Percentiles rank a stretch among this genome's conserved stretches.
phyloP scores from a whole-genome alignment of 2,329 filamentous ascomycete species.

The Biscogniauxia sp. region DNA sequence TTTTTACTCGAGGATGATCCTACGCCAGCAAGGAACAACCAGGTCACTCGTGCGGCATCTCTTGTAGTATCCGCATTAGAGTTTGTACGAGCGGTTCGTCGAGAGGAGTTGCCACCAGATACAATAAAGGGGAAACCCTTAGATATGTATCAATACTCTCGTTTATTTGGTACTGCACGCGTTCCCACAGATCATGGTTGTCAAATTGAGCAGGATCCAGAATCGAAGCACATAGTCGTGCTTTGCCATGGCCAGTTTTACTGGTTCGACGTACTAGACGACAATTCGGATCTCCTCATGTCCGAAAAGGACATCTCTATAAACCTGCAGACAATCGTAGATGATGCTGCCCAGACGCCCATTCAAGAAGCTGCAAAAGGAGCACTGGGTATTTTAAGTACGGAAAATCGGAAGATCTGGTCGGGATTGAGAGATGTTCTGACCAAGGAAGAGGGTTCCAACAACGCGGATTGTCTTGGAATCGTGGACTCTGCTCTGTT shows the following conservation, averaged over 20 bases:
- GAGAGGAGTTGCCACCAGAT: conserved; percentile 90
- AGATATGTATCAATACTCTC: conserved; percentile 98
- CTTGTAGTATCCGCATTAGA: conserved; percentile 85
- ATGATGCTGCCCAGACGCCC: conserved; percentile 84
- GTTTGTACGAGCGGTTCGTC: conserved; percentile 88
- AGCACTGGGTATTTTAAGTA: conserved; percentile 88
- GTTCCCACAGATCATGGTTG: conserved; percentile 94
- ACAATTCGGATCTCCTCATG: conserved; percentile 95
- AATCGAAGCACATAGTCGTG: conserved; percentile 90
- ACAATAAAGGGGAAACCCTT: conserved; percentile 78
- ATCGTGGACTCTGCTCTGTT: conserved; percentile 96
- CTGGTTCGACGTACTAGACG: conserved; percentile 96
- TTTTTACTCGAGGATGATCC: conserved; percentile 97
- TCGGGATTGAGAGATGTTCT: conserved; percentile 86
- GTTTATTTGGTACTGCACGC: conserved; percentile 89
- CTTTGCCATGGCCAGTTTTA: conserved; percentile 96
- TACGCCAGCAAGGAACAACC: conserved; percentile 92
- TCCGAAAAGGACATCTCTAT: conserved; percentile 88
- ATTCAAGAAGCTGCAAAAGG: conserved; percentile 96
- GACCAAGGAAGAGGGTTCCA: conserved; percentile 80
- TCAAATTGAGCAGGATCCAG: conserved; percentile 90
- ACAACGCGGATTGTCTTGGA: conserved; percentile 93
- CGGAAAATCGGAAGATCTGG: conserved; percentile 96
- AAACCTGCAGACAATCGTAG: conserved; percentile 88
- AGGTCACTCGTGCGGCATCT: conserved; percentile 91